Conservation (phyloP, 83 land plant genomes). For the Diphasiastrum complanatum region DNA sequence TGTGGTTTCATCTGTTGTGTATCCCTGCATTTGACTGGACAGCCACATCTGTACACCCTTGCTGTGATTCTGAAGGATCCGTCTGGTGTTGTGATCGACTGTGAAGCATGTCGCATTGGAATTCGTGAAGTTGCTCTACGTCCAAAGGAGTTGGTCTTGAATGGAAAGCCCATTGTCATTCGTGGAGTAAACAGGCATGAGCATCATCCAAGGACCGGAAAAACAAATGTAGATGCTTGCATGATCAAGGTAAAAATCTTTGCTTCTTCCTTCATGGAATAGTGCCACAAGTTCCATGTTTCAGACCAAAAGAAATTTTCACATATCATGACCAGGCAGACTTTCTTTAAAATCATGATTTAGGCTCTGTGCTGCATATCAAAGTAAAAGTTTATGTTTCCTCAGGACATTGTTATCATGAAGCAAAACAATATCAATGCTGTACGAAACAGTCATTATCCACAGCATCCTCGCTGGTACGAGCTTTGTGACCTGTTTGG, state of each 20-base stretch:
- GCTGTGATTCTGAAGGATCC: conserved; percentile 69
- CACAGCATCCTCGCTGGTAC: conserved; percentile 96
- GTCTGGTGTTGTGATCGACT: conserved; percentile 58
- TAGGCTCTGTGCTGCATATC: background rate
- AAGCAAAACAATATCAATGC: conserved; percentile 97
- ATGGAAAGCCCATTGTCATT: conserved; percentile 70
- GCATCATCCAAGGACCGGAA: conserved; percentile 94
- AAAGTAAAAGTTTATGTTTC: conserved; percentile 7
- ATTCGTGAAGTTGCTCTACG: conserved; percentile 60
- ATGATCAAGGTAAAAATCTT: conserved; percentile 63
- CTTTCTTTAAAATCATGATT: no score
- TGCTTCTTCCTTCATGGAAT: no score
- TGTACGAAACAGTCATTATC: conserved; percentile 97
- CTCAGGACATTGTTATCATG: conserved; percentile 91
- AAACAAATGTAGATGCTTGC: conserved; percentile 91
- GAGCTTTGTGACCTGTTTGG: conserved; percentile 96
- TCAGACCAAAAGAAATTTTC: background rate
- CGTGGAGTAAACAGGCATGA: conserved; percentile 96
- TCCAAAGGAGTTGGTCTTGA: conserved; percentile 72
- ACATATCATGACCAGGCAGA: background rate
- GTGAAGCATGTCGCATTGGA: conserved; percentile 94
- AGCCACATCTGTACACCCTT: conserved; percentile 86
- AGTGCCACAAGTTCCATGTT: no score
- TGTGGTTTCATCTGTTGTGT: no score
- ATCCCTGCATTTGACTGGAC: no score